These are phyloP conservation scores for Dendryphion nanum DNA, from an alignment of 2,329 filamentous ascomycete genomes.

Conservation along the genomic window DNA sequence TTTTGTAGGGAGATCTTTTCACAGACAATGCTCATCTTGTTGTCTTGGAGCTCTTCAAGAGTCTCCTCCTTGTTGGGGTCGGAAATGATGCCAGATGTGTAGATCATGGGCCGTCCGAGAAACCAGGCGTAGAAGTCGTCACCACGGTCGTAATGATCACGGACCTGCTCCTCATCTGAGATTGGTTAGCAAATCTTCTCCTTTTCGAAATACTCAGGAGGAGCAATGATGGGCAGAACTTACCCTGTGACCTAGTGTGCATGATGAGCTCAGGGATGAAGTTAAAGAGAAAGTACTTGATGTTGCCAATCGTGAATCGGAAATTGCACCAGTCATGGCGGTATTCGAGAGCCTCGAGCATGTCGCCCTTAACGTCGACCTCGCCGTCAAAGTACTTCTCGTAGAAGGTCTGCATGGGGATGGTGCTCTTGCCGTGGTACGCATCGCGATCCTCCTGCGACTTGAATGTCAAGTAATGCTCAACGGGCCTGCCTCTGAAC, in stretches of 20 bases:
- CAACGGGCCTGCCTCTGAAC: conserved; percentile 80
- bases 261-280: conserved; percentile 89
- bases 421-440: conserved; percentile 76
- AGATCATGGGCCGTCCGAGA: conserved; percentile 97
- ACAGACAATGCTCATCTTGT: conserved; percentile 92
- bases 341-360: conserved; percentile 85
- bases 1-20: conserved; percentile 87
- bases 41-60: conserved; percentile 94
- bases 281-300: conserved; percentile 83
- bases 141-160: conserved; percentile 95
- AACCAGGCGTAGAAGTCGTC: conserved; percentile 99
- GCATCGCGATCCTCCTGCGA: conserved; percentile 58
- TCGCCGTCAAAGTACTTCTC: conserved; percentile 97
- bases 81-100: conserved; percentile 91
- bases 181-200: not conserved
- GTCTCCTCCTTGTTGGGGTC: conserved; percentile 85
- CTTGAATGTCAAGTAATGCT: conserved; percentile 87
- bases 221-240: conserved; percentile 15
- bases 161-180: conserved; percentile 92
- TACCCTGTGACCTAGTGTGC: conserved; percentile 86
- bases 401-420: conserved; percentile 90
- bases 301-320: conserved; percentile 80
- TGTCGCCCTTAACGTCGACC: conserved; percentile 93
- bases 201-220: not conserved
- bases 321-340: conserved; percentile 97